Evolutionary conservation across 192 early-diverging fungal species (phyloP).

Genomic region (Oehlia diaphana): DNA sequence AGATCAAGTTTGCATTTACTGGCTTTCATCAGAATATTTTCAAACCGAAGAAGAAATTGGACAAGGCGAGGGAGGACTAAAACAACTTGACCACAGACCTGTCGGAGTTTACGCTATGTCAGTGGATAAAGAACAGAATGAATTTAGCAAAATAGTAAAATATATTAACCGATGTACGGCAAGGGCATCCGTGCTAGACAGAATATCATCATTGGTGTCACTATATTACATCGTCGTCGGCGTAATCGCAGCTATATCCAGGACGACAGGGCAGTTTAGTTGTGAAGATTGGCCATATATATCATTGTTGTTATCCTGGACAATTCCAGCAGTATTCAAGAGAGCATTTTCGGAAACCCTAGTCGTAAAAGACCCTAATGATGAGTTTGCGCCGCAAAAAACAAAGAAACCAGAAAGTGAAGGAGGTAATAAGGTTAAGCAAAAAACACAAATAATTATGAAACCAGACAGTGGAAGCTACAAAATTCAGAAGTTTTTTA

Average conservation of each 20-base stretch:
- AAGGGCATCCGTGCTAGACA: background rate
- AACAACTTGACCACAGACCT: background rate
- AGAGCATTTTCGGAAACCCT: background rate
- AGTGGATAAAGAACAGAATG: too few relatives aligned
- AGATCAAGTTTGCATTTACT: background rate
- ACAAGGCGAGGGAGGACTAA: too few relatives aligned
- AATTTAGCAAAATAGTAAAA: too few relatives aligned
- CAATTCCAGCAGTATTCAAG: background rate
- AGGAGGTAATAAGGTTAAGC: too few relatives aligned
- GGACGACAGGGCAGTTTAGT: background rate
- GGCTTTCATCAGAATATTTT: background rate
- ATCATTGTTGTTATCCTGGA: background rate
- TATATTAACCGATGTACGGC: background rate
- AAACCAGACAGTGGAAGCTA: background rate
- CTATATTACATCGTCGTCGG: constrained; percentile 4
- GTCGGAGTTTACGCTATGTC: background rate
- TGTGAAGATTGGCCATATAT: background rate
- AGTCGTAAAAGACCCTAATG: background rate
- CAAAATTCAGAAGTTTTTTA: background rate
- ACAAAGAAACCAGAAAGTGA: too few relatives aligned
- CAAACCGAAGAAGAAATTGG: too few relatives aligned
- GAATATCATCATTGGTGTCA: background rate
- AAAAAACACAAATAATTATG: background rate
- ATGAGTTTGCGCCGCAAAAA: background rate
- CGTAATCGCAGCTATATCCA: background rate